Evolutionary conservation across 2,329 filamentous ascomycete species (phyloP).

Genomic region (Aspergillus ochraceus): DNA sequence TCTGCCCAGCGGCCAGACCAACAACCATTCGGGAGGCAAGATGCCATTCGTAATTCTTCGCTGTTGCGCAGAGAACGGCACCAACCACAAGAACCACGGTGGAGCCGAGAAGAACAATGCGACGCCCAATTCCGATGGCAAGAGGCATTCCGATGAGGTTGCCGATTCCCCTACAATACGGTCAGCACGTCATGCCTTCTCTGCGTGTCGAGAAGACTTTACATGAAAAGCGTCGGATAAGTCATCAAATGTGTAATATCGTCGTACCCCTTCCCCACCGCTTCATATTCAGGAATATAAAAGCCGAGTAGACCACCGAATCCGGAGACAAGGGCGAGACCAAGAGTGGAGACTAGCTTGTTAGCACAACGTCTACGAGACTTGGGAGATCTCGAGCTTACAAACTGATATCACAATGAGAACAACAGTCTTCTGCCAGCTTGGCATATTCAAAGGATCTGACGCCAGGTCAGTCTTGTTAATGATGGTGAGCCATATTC

Average conservation of each 20-base stretch:
- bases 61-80: constrained; percentile 28
- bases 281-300: constrained; percentile 42
- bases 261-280: constrained; percentile 36
- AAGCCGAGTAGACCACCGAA: constrained; percentile 45
- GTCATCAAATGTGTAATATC: constrained; percentile 44
- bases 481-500: not conserved
- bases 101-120: constrained; percentile 32
- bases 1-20: constrained; percentile 44
- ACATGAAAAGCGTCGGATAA: constrained; percentile 33
- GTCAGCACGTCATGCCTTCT: not conserved
- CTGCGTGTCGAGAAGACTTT: not conserved
- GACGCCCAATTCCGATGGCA: constrained; percentile 37
- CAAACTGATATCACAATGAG: constrained; percentile 29
- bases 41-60: constrained; percentile 38
- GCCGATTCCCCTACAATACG: constrained; percentile 31
- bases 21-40: constrained; percentile 40
- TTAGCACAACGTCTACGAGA: not conserved
- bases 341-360: constrained; percentile 41
- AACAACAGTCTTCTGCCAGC: constrained; percentile 29
- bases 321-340: constrained; percentile 41
- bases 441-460: constrained; percentile 31
- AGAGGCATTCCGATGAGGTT: constrained; percentile 36
- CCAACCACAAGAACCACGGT: constrained; percentile 30
- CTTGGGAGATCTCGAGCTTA: constrained; percentile 8
- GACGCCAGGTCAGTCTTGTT: not conserved